Evolutionary conservation across 2,329 filamentous ascomycete species (phyloP).

Genomic region (Ampelomyces quisqualis): DNA sequence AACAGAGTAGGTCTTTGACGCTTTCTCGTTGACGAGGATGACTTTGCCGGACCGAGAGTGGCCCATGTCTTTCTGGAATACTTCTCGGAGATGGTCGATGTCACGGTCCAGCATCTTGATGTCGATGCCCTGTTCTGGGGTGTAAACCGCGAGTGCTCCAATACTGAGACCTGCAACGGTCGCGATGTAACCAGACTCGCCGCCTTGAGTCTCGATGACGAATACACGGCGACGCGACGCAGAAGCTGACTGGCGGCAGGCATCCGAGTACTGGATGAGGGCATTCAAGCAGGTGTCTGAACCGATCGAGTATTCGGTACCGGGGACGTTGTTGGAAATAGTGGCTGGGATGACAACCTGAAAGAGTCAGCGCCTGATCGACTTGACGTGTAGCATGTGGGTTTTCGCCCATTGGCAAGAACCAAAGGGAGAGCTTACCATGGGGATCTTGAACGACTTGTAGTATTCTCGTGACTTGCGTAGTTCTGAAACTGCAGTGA

Average conservation of each 20-base stretch:
- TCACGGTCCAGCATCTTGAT: slow-evolving; percentile 90
- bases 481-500: slow-evolving; percentile 85
- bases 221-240: slow-evolving; percentile 92
- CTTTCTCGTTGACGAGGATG: slow-evolving; percentile 95
- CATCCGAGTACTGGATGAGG: slow-evolving; percentile 91
- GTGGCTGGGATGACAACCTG: slow-evolving; percentile 91
- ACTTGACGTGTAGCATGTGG: no score
- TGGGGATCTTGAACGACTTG: slow-evolving; percentile 86
- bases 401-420: not conserved
- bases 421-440: slow-evolving; percentile 46
- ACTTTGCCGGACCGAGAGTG: slow-evolving; percentile 88
- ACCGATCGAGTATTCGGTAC: slow-evolving; percentile 94
- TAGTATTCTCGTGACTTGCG: slow-evolving; percentile 76
- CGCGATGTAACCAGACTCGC: slow-evolving; percentile 89
- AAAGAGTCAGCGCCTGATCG: slow-evolving; percentile 16
- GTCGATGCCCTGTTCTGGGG: slow-evolving; percentile 91
- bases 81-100: slow-evolving; percentile 82
- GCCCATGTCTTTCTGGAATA: slow-evolving; percentile 82
- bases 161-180: slow-evolving; percentile 89
- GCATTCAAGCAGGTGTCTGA: slow-evolving; percentile 97
- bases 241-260: slow-evolving; percentile 94
- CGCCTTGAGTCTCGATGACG: slow-evolving; percentile 96
- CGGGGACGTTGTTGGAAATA: slow-evolving; percentile 97
- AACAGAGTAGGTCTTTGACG: slow-evolving; percentile 83
- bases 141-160: slow-evolving; percentile 90